Conservation (phyloP, 2,329 filamentous ascomycete species). For the Simplicillium aogashimaense region DNA sequence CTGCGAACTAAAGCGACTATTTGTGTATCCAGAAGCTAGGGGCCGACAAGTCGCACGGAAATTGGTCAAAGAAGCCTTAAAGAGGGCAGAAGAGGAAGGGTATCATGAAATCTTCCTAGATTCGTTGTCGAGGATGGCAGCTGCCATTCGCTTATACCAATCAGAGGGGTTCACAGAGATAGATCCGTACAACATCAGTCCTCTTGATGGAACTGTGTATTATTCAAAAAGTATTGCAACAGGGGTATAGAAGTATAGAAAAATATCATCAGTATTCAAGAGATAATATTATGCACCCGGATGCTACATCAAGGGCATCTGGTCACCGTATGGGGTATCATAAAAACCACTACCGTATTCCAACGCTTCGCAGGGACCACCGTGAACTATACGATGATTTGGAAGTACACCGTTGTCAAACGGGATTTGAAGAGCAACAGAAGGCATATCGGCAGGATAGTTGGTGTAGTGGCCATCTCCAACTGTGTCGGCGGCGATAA, state of each 20-base stretch:
- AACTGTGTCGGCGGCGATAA: conserved; percentile 15
- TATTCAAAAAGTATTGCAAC: conserved; percentile 7
- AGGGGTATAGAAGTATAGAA: background rate
- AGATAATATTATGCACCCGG: too few species aligned
- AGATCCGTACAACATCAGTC: conserved; percentile 13
- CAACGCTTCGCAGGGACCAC: background rate
- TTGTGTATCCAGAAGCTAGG: conserved; percentile 15
- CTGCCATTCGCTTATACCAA: conserved; percentile 14
- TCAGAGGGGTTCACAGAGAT: conserved; percentile 13
- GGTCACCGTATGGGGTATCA: background rate
- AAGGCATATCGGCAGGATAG: conserved; percentile 13
- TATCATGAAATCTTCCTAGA: conserved; percentile 16
- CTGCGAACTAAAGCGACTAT: conserved; percentile 17
- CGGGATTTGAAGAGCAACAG: conserved; percentile 15
- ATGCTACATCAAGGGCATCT: background rate
- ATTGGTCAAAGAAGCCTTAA: conserved; percentile 11
- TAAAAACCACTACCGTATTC: background rate
- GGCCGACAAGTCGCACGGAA: conserved; percentile 13
- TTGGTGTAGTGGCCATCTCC: conserved; percentile 15
- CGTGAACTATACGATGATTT: background rate
- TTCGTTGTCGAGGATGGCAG: conserved; percentile 12
- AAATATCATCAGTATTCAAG: background rate
- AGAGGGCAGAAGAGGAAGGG: conserved; percentile 6
- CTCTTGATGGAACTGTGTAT: conserved; percentile 11
- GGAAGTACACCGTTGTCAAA: conserved; percentile 12